Evolutionary conservation across 192 early-diverging fungal species (phyloP).

Genomic region (Backusella parvicylindrica): DNA sequence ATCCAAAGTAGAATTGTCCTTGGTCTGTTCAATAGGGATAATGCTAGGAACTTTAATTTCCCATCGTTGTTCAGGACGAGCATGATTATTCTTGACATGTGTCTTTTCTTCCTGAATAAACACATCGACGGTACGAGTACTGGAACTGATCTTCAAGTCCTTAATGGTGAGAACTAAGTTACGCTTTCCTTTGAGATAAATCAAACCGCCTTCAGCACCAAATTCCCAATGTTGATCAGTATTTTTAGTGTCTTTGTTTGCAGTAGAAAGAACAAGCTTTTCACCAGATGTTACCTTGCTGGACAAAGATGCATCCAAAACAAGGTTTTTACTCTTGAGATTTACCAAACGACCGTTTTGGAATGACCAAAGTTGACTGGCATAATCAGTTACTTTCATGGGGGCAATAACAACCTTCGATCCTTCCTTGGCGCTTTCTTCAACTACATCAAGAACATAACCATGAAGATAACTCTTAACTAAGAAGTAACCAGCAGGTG

Average conservation of each 20-base stretch:
- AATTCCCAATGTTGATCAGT: slow-evolving; percentile 26
- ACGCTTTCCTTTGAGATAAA: slow-evolving; percentile 12
- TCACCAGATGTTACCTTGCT: slow-evolving; percentile 13
- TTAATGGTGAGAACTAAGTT: slow-evolving; percentile 17
- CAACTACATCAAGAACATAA: slow-evolving; percentile 23
- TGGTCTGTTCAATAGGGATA: slow-evolving; percentile 1
- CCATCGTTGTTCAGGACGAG: slow-evolving; percentile 22
- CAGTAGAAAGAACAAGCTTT: background rate
- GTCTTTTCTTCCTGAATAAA: slow-evolving; percentile 17
- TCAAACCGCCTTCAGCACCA: background rate
- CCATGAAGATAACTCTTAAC: slow-evolving; percentile 27
- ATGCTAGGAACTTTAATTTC: slow-evolving; percentile 16
- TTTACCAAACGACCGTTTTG: slow-evolving; percentile 18
- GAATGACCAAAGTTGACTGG: slow-evolving; percentile 32
- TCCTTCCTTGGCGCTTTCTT: background rate
- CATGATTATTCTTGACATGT: background rate
- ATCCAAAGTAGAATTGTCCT: background rate
- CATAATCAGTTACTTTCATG: slow-evolving; percentile 18
- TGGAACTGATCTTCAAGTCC: slow-evolving; percentile 5
- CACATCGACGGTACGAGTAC: background rate
- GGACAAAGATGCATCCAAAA: slow-evolving; percentile 10
- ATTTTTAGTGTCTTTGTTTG: background rate
- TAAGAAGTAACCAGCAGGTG: slow-evolving; percentile 24
- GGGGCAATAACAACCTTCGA: slow-evolving; percentile 13
- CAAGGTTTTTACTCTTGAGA: slow-evolving; percentile 20